Conservation (phyloP, 352 stramenopile species). For the Phytophthora idaei region DNA sequence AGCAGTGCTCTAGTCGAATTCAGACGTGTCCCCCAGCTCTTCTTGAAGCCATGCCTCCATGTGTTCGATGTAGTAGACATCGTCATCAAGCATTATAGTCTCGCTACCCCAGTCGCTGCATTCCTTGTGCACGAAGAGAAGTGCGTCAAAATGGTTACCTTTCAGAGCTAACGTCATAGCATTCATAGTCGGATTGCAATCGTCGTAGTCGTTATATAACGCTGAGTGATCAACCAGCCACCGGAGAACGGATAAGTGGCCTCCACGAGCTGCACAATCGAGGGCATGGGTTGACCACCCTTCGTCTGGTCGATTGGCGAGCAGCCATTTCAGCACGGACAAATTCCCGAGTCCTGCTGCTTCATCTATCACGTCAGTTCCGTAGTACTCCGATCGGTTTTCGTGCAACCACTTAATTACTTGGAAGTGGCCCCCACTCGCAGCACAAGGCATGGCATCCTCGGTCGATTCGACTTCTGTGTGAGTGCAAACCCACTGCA, state of each 20-base stretch:
- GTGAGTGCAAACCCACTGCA: conserved; percentile 10
- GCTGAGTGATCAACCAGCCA: conserved; percentile 3
- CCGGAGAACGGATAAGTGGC: background rate
- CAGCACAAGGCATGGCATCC: conserved; percentile 2
- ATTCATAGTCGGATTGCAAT: background rate
- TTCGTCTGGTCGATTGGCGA: conserved; percentile 9
- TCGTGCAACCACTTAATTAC: conserved; percentile 8
- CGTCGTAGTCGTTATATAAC: background rate
- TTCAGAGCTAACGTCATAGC: background rate
- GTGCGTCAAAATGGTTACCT: conserved; percentile 7
- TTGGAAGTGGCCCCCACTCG: conserved; percentile 3
- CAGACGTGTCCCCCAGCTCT: background rate
- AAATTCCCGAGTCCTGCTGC: conserved; percentile 1
- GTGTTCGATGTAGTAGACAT: background rate
- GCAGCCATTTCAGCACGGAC: conserved; percentile 9
- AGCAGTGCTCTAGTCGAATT: background rate
- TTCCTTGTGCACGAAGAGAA: conserved; percentile 2
- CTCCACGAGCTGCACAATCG: background rate
- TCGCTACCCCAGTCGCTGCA: background rate
- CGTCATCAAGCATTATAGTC: background rate
- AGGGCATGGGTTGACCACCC: conserved; percentile 1
- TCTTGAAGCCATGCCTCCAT: background rate
- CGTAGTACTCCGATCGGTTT: background rate
- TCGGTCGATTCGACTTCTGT: conserved; percentile 4
- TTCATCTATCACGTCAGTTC: conserved; percentile 6